Base-by-base conservation (phyloP, 2,329 filamentous ascomycete species). In the Talaromyces sp. region DNA sequence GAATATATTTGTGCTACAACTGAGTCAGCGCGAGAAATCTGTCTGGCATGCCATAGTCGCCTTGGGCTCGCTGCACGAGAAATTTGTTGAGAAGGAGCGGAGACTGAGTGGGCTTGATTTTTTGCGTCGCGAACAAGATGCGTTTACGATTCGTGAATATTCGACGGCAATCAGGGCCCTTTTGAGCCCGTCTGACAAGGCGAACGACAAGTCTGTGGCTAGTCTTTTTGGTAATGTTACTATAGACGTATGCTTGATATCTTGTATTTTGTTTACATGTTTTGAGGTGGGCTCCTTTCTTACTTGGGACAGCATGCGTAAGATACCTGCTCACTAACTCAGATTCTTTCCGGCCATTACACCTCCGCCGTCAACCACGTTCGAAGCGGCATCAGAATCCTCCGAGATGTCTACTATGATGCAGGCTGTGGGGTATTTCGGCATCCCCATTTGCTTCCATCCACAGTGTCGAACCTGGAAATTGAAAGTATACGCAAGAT, bases 1-100 rank as follows among this genome's bases (percentile, higher is more conserved):
- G 72, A 68, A 67, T 14, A 56, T 63, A 7, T 56, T 68, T 5
- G 67, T 75, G 2, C 64, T 74, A n/a, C 71, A 71, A 43, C 63
- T 72, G 1, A 71, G 68, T n/a, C 70, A 73, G 27, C 66, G 71
- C 11, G 71, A 74, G 52, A 65, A 62, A 22, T 66, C 72, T 0
- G 63, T 75, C 16, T 70, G 69, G 60, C 72, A 75, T 66, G 68
- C 70, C 3, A 62, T 72, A 27, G 67, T 75, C 14, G 72, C 72
- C 3, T 45, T 74, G 19, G 72, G 72, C 24, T 70, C 70, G 22
- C 64, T 74, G 39, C 73, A 75, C 56, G 72, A 75, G 61, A 66
- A 66, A 1, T 71, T 70, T 37, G 48, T 52, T 4, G 64, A 70
- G 19, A 22, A 27, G 19, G n/a, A 56, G 57, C 8, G 60, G 27